A percentile compares a stretch with the other conserved stretches of the same genome.
Evolutionary conservation across 305 asterid species (phyloP).

Genomic region (Fraxinus greggii): DNA sequence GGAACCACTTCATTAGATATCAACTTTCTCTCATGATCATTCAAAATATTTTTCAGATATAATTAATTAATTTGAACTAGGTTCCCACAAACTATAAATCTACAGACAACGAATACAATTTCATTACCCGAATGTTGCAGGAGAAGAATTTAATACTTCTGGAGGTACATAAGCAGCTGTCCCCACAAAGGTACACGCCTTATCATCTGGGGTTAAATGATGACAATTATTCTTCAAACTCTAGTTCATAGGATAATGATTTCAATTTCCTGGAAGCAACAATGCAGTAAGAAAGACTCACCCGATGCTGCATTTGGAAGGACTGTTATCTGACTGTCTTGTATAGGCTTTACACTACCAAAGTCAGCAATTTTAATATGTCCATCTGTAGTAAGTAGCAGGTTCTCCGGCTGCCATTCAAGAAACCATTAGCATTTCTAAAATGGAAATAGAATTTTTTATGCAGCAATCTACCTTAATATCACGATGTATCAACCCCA

Average conservation of each 20-base stretch:
- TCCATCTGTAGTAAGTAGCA: slow-evolving; percentile 86
- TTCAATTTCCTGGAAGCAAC: slow-evolving; percentile 4
- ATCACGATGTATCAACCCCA: slow-evolving; percentile 98
- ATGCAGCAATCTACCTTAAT: slow-evolving; percentile 63
- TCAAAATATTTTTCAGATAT: not conserved
- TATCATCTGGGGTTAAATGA: slow-evolving; percentile 61
- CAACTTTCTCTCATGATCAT: not conserved
- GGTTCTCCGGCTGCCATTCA: slow-evolving; percentile 88
- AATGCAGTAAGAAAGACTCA: slow-evolving; percentile 24
- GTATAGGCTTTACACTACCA: slow-evolving; percentile 98
- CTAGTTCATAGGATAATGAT: not conserved
- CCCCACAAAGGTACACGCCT: slow-evolving; percentile 99
- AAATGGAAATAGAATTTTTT: slow-evolving; percentile 3
- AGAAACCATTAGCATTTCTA: slow-evolving; percentile 34
- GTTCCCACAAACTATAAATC: not conserved
- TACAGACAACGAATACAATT: not conserved
- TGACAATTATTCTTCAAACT: not conserved
- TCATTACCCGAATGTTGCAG: slow-evolving; percentile 67
- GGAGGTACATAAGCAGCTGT: slow-evolving; percentile 99
- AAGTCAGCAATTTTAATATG: slow-evolving; percentile 97
- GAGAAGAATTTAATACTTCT: slow-evolving; percentile 94
- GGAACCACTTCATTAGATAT: not conserved
- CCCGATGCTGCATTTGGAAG: slow-evolving; percentile 99
- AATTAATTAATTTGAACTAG: not conserved
- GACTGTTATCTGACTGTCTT: slow-evolving; percentile 88